Base-by-base conservation (phyloP, 805 yeast species). In the Starmerella etchellsii region DNA sequence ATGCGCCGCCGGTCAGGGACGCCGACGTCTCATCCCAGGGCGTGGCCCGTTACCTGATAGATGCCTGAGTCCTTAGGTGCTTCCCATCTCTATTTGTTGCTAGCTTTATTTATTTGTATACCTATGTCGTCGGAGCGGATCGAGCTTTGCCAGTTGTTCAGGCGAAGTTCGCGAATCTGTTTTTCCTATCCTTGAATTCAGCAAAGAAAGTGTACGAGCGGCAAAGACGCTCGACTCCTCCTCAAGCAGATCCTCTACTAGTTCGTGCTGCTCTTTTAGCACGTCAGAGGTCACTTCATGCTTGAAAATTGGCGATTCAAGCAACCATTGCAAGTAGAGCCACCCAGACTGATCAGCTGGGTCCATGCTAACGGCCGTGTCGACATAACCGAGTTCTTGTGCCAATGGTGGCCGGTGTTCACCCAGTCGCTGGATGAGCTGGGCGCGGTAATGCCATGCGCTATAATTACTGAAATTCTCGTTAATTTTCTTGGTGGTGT, bases 281-380 rank as follows among this genome's bases (percentile, higher is more conserved):
- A 87, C 67, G 46, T 81, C 84, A 66, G 1, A 20, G 22, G 52
- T 45, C 8, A 74, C 57, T 37, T 81, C 74, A 1, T 59, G 55
- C 1, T 60, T 45, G 10, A 81, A 55, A 1, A 80, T 51, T 0
- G 54, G 53, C 1, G 55, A 60, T 5, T 55, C 62, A 8, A 73
- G 58, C 19, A 88, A 64, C 97, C 97, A 91, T 38, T 76, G 71
- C 43, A 83, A 67, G 56, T 87, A 91, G 2, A 81, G 68, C 96
- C 97, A 91, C 0, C 83, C 80, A 0, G 95, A 81, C 33, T 93
- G 87, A 55, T 91, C 98, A 39, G 82, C 88, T 0, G 94, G 87
- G 57, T 91, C 97, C 50, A 94, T 83, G 55, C 77, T 83, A 62
- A 84, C 74, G 0, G 97, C 98, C 23, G 82, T 78, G 44, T 76